These are phyloP conservation scores for Cornus florida DNA, from an alignment of 148 eudicot genomes.

Conservation along the genomic window DNA sequence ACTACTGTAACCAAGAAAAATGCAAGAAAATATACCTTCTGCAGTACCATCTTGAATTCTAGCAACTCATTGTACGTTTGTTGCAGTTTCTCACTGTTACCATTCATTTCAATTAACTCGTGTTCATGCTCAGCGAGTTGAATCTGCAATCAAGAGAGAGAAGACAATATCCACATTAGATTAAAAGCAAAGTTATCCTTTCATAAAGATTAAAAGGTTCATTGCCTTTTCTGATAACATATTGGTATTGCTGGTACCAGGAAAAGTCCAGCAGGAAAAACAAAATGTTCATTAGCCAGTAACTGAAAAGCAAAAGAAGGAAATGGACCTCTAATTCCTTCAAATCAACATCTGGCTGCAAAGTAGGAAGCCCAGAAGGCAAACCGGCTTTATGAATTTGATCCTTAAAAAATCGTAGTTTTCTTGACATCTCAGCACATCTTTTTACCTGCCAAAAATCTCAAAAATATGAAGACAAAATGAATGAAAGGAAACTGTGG, in stretches of 20 bases:
- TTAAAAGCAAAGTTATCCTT: conserved; percentile 2
- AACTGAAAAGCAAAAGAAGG: not conserved
- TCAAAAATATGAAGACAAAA: not conserved
- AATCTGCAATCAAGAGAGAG: conserved; percentile 42
- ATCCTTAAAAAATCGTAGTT: conserved; percentile 89
- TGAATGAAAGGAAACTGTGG: not conserved
- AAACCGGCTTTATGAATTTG: conserved; percentile 86
- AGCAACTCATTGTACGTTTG: conserved; percentile 84
- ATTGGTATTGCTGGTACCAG: not conserved
- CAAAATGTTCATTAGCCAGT: not conserved
- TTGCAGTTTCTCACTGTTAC: conserved; percentile 77
- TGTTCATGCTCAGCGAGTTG: conserved; percentile 92
- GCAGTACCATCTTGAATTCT: conserved; percentile 94
- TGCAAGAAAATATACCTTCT: conserved; percentile 60
- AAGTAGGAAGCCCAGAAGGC: conserved; percentile 57
- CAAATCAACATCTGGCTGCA: conserved; percentile 72
- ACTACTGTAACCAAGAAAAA: not conserved
- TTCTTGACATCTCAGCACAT: conserved; percentile 99
- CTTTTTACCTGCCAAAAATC: conserved; percentile 73
- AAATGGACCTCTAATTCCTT: conserved; percentile 85
- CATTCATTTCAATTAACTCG: conserved; percentile 89
- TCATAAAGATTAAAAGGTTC: not conserved
- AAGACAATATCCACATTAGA: not conserved
- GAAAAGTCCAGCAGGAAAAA: not conserved
- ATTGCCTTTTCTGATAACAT: conserved; percentile 1